These are phyloP conservation scores for Hortaea werneckii DNA, from an alignment of 2,329 filamentous ascomycete genomes.

Conservation along the genomic window DNA sequence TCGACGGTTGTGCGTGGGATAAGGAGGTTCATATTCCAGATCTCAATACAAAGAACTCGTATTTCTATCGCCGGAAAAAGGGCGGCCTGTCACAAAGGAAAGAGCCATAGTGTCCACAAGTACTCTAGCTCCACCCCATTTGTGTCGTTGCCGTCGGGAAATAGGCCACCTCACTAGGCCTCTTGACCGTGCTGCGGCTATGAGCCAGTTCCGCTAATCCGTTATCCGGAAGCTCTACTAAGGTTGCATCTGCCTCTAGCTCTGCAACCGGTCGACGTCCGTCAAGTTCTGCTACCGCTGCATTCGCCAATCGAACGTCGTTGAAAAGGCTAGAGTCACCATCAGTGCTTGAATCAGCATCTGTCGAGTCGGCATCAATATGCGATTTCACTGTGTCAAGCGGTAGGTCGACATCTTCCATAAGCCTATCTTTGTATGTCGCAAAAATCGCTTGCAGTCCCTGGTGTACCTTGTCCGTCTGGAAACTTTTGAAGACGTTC, in stretches of 20 bases:
- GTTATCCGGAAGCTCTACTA: slow-evolving; percentile 1
- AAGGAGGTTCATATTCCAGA: too few relatives aligned
- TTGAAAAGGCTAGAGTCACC: slow-evolving; percentile 2
- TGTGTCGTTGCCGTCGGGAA: too few relatives aligned
- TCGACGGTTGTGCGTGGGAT: too few relatives aligned
- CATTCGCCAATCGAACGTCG: slow-evolving; percentile 2
- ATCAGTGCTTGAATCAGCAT: slow-evolving; percentile 3
- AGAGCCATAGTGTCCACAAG: too few relatives aligned
- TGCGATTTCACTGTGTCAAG: background rate
- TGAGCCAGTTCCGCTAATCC: background rate
- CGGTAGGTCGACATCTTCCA: slow-evolving; percentile 12
- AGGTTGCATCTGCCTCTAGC: background rate
- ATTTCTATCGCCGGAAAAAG: too few relatives aligned
- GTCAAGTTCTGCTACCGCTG: slow-evolving; percentile 4
- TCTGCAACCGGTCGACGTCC: background rate
- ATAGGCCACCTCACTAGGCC: too few relatives aligned
- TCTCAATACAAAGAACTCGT: too few relatives aligned
- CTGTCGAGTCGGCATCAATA: background rate
- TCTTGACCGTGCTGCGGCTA: background rate
- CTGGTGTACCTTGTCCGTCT: slow-evolving; percentile 8
- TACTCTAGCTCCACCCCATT: too few relatives aligned
- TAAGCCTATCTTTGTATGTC: slow-evolving; percentile 13
- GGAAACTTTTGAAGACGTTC: slow-evolving; percentile 12
- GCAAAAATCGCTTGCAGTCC: slow-evolving; percentile 11
- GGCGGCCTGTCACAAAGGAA: too few relatives aligned